Base-by-base conservation (phyloP, 2,329 filamentous ascomycete species). In the Escovopsis weberi region DNA sequence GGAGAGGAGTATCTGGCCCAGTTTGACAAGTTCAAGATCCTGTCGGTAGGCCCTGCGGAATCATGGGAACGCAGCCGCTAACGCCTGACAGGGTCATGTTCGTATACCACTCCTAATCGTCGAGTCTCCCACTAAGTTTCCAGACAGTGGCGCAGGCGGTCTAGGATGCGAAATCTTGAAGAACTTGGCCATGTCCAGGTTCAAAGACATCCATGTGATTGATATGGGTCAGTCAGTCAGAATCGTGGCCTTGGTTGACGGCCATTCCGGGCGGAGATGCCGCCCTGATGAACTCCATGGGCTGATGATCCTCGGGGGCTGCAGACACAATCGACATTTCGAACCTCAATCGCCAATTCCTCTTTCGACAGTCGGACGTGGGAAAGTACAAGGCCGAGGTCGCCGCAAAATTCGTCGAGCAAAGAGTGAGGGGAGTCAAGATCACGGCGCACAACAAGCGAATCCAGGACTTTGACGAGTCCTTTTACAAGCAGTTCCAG, bases 141-240 rank as follows among this genome's bases (percentile, higher is more conserved):
- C 23, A 7, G 26, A 55, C 12, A 95, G 88, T 51, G 91, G 91
- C 45, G 91, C 91, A 45, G 91, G 91, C 48, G 91, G 91, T 10
- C 65, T 98, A 46, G 91, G 91, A 50, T 98, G 91, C 55, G 91
- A 98, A 60, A 94, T 98, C 37, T 69, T 98, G 41, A 98, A 98
- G 68, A 86, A 98, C 56, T 73, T 98, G 32, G 91, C 91, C 36
- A 73, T 98, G 41, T 95, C 89, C 2, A 87, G 88, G 26, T 98
- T 98, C 68, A 93, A 84, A 62, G 78, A 94, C 55, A 95, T 98
- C 51, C 87, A 98, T 67, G 91, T 98, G 45, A 96, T 98, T 54
- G 91, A 98, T 65, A 98, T 98, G 91, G 85, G 83, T 82, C 64
- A 45, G 70, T 15, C 15, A 15, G 15, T 58, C n/a, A 15, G 15